A percentile compares a stretch with the other conserved stretches of the same genome.
Evolutionary conservation across 805 yeast genomes (phyloP).

Genomic region (Brettanomyces anomalus): DNA sequence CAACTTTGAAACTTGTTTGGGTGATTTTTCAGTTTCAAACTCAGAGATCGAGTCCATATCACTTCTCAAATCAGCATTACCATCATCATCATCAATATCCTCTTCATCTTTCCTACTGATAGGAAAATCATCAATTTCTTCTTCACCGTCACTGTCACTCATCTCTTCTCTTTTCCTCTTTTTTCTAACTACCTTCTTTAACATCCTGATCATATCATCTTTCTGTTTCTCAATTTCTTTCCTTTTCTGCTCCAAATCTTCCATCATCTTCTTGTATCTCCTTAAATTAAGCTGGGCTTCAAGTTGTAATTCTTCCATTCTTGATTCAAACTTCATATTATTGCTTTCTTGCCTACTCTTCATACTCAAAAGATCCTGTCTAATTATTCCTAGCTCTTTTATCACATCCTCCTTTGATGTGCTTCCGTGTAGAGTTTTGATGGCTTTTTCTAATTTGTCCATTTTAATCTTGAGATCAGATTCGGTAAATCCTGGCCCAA

Average conservation of each 20-base stretch:
- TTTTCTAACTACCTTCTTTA: constrained; percentile 11
- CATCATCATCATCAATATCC: background rate
- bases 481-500: background rate
- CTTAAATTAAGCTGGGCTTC: constrained; percentile 28
- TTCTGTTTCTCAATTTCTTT: constrained; percentile 20
- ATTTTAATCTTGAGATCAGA: constrained; percentile 4
- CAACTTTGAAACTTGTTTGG: no score
- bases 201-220: constrained; percentile 15
- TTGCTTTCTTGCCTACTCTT: constrained; percentile 31
- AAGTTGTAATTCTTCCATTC: constrained; percentile 52
- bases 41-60: no score
- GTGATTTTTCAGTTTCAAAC: no score
- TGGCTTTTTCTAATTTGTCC: constrained; percentile 4
- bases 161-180: constrained; percentile 3
- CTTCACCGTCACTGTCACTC: background rate
- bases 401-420: constrained; percentile 9
- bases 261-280: constrained; percentile 16
- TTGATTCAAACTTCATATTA: constrained; percentile 61
- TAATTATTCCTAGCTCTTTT: constrained; percentile 13
- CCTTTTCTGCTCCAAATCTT: constrained; percentile 19
- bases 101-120: background rate
- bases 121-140: background rate
- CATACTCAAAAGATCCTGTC: constrained; percentile 15
- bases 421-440: constrained; percentile 9
- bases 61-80: background rate